phyloP scores from a whole-genome alignment of 1,284 basidiomycete genomes.

The Vanrija humicola region DNA sequence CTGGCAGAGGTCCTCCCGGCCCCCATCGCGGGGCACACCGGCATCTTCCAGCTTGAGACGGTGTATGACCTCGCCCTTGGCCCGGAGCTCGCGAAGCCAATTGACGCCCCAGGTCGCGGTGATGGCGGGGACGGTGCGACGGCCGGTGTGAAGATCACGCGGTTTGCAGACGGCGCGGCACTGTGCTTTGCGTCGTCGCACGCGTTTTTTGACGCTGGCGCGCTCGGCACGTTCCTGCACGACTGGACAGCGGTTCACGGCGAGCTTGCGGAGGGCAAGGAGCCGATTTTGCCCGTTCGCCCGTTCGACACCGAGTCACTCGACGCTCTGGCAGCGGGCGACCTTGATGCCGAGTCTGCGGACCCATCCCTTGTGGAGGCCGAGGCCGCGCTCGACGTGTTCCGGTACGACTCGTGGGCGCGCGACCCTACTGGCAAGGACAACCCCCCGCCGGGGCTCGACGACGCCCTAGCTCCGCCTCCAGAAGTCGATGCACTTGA shows the following conservation, averaged over 20 bases:
- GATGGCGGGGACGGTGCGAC: not conserved
- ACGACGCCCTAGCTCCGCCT: not conserved
- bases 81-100: not conserved
- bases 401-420: slow-evolving; percentile 17
- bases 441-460: not conserved
- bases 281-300: not conserved
- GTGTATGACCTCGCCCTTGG: slow-evolving; percentile 4
- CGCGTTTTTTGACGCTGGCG: slow-evolving; percentile 6
- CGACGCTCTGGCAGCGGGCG: slow-evolving; percentile 4
- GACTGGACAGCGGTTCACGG: slow-evolving; percentile 5
- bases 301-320: not conserved
- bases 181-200: slow-evolving; percentile 2
- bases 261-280: not conserved
- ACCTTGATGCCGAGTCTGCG: not conserved
- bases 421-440: not conserved
- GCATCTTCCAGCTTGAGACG: not conserved
- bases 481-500: slow-evolving; percentile 9
- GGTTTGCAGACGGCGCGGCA: slow-evolving; percentile 4
- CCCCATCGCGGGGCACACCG: not conserved
- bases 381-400: slow-evolving; percentile 8
- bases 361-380: not conserved
- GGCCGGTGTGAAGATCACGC: slow-evolving; percentile 9
- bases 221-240: slow-evolving; percentile 2
- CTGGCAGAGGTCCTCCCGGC: not conserved
- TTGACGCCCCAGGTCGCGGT: not conserved